Evolutionary conservation across 371 early-diverging fungal genomes (phyloP).

Genomic region (Umbelopsis sp.): DNA sequence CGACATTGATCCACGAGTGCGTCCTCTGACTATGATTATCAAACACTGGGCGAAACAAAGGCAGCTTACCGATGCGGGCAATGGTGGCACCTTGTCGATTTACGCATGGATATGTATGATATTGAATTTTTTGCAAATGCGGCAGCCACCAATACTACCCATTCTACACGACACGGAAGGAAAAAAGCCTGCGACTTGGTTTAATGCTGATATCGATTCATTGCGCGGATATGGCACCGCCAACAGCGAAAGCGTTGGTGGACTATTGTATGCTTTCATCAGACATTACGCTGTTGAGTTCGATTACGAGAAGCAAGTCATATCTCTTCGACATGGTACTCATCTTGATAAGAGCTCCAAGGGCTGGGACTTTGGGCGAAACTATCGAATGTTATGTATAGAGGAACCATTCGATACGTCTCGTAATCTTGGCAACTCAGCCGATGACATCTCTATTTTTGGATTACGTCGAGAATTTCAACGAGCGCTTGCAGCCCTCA

Average conservation of each 20-base stretch:
- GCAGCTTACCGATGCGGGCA: constrained; percentile 78
- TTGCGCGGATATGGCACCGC: constrained; percentile 68
- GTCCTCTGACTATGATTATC: constrained; percentile 73
- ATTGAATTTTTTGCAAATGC: constrained; percentile 87
- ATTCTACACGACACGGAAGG: constrained; percentile 60
- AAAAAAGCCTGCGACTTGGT: constrained; percentile 31
- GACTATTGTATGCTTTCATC: constrained; percentile 85
- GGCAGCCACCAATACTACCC: constrained; percentile 89
- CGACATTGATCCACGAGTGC: constrained; percentile 77
- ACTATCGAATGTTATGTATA: constrained; percentile 76
- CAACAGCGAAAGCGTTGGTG: constrained; percentile 79
- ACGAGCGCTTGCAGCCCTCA: constrained; percentile 53
- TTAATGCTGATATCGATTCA: constrained; percentile 68
- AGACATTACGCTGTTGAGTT: constrained; percentile 79
- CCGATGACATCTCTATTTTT: constrained; percentile 74
- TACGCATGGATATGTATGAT: constrained; percentile 94
- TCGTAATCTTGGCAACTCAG: constrained; percentile 89
- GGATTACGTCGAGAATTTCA: constrained; percentile 80
- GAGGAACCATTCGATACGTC: constrained; percentile 88
- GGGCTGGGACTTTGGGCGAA: constrained; percentile 70
- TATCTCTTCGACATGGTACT: constrained; percentile 78
- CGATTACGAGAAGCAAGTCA: constrained; percentile 78
- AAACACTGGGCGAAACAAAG: constrained; percentile 85
- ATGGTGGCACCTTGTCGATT: constrained; percentile 91
- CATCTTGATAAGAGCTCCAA: constrained; percentile 78